Evolutionary conservation across 129 eudicot species (phyloP).

Genomic region (sunflower (Helianthus annuus)): HanXRQr2.0-SUNRISE NC_035442.2:76047065-76047564

Average conservation of each 20-base stretch:
- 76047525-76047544: no score
- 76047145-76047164: conserved; percentile 59
- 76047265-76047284: conserved; percentile 89
- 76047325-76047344: conserved; percentile 98
- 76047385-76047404: conserved; percentile 99
- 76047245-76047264: conserved; percentile 81
- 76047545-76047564: no score
- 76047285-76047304: conserved; percentile 96
- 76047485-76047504: no score
- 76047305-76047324: conserved; percentile 94
- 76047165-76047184: conserved; percentile 79
- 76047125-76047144: conserved; percentile 20
- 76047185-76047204: conserved; percentile 96
- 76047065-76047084: conserved; percentile 43
- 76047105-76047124: conserved; percentile 21
- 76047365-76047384: conserved; percentile 92
- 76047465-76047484: no score
- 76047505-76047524: no score
- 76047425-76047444: conserved; percentile 97
- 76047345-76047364: conserved; percentile 70
- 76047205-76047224: conserved; percentile 96
- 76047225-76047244: conserved; percentile 90
- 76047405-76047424: conserved; percentile 93
- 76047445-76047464: conserved; percentile 77
- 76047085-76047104: conserved; percentile 33